Evolutionary conservation across 345 rosid species (phyloP), one percentile per base, ranked within the genome.

Genomic region (Raphanus raphanistrum): DNA sequence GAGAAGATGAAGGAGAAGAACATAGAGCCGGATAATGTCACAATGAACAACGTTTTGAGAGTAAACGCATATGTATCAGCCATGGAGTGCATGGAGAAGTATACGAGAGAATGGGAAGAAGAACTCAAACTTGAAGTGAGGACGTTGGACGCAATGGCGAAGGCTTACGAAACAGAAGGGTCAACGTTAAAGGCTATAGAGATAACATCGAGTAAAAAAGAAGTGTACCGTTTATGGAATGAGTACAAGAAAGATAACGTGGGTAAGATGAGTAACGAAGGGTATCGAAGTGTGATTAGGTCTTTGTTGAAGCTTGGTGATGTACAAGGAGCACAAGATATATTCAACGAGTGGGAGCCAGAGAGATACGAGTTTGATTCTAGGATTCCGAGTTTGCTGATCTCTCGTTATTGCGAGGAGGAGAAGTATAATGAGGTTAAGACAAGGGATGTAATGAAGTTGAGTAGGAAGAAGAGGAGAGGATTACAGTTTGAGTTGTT

Each of bases 151-250:
- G 70, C 76, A 13, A 63, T 73, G 26, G 35, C 62, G 63, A 17
- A 48, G 25, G 69, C 69, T 31, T 73, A 73, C 26, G 52, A 63
- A 21, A 63, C 21, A 63, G 45, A 13, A 5, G 62, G 69, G 61
- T 54, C 32, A 31, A 21, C 10, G 8, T 48, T 50, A 73, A 63
- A 73, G 62, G 69, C 68, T 6, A 62, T 62, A 17, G 68, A 21
- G 76, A 63, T 21, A 33, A 12, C 35, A 4, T 1, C n/a, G 17
- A 73, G 76, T 48, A 31, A 7, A 17, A 13, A 2, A 5, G 52
- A 73, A 48, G 70, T 73, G 8, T 3, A 63, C 33, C 50, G 62
- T 73, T 26, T 63, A 50, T 73, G 76, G 76, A 3, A 50, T 12
- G 31, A 1, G 32, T 17, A 57, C 59, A 52, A 52, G 59, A 52